Evolutionary conservation across 169 alveolate species (phyloP).

Genomic region (Cryptosporidium xiaoi): DNA sequence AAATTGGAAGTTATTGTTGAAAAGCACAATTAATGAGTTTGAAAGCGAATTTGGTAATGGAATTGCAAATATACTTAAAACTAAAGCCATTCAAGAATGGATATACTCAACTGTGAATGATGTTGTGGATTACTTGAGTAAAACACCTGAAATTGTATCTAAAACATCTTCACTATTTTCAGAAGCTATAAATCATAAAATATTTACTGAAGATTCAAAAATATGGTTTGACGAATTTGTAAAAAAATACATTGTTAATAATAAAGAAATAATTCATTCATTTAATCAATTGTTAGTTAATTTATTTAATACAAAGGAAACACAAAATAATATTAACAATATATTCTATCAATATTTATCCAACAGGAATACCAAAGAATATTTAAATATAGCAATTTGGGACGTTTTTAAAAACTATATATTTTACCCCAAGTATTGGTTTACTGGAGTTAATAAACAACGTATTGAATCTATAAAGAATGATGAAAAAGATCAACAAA

Average conservation of each 20-base stretch:
- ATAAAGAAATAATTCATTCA: conserved; percentile 11
- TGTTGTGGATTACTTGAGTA: conserved; percentile 50
- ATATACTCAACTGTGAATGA: conserved; percentile 58
- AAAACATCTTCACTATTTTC: conserved; percentile 61
- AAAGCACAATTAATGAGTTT: not conserved
- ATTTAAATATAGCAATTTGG: conserved; percentile 58
- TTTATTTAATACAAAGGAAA: conserved; percentile 38
- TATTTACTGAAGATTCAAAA: conserved; percentile 53
- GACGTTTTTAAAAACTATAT: conserved; percentile 34
- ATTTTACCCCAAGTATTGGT: conserved; percentile 50
- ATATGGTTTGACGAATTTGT: conserved; percentile 58
- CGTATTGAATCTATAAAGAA: not conserved
- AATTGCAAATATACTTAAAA: conserved; percentile 24
- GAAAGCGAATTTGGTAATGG: conserved; percentile 29
- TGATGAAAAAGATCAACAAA: not conserved
- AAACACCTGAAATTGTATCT: conserved; percentile 45
- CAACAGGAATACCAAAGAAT: conserved; percentile 42
- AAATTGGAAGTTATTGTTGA: conserved; percentile 21
- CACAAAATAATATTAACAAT: conserved; percentile 31
- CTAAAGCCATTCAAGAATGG: conserved; percentile 62
- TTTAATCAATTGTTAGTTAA: conserved; percentile 16
- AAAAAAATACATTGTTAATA: conserved; percentile 12
- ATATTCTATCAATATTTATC: conserved; percentile 7
- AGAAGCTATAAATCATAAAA: conserved; percentile 53
- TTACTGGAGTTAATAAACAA: conserved; percentile 27